Evolutionary conservation across 768 basidiomycete species (phyloP).

Genomic region (Kwoniella newhampshirensis): DNA sequence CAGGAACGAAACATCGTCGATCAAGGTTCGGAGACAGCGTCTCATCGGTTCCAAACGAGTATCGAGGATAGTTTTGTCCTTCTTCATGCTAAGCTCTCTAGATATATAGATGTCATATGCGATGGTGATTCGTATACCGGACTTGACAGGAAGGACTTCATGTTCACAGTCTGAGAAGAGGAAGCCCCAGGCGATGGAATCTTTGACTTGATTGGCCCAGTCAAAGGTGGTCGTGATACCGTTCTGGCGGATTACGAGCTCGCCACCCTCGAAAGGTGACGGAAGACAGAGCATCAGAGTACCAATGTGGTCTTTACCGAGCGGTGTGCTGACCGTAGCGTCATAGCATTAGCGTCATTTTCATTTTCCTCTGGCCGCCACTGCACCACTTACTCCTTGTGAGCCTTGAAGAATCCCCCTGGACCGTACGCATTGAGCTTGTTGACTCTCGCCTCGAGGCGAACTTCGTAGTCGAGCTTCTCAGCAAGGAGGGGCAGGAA

Average conservation of each 20-base stretch:
- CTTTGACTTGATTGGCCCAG: slow-evolving; percentile 11
- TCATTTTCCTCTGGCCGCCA: neutral
- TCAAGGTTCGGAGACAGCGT: neutral
- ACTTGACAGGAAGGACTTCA: slow-evolving; percentile 56
- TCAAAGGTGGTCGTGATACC: slow-evolving; percentile 7
- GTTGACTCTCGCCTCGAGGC: slow-evolving; percentile 8
- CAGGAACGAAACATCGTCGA: neutral
- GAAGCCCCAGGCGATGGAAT: slow-evolving; percentile 51
- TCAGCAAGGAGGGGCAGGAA: slow-evolving; percentile 3
- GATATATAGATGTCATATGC: slow-evolving; percentile 45
- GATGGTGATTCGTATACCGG: slow-evolving; percentile 58
- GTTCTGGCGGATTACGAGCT: slow-evolving; percentile 25
- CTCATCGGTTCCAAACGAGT: neutral
- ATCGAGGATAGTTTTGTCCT: neutral
- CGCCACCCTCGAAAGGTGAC: slow-evolving; percentile 19
- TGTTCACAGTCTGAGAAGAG: slow-evolving; percentile 59
- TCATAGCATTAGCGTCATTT: neutral
- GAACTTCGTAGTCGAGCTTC: slow-evolving; percentile 4
- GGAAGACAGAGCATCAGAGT: slow-evolving; percentile 28
- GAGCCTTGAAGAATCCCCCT: slow-evolving; percentile 28
- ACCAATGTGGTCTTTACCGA: slow-evolving; percentile 17
- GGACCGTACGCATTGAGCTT: slow-evolving; percentile 27
- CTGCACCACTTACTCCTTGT: slow-evolving; percentile 20
- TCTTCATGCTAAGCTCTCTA: neutral
- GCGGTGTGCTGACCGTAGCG: slow-evolving; percentile 12